phyloP scores from a whole-genome alignment of 805 yeast species.

The Candida palmyrensis region DNA sequence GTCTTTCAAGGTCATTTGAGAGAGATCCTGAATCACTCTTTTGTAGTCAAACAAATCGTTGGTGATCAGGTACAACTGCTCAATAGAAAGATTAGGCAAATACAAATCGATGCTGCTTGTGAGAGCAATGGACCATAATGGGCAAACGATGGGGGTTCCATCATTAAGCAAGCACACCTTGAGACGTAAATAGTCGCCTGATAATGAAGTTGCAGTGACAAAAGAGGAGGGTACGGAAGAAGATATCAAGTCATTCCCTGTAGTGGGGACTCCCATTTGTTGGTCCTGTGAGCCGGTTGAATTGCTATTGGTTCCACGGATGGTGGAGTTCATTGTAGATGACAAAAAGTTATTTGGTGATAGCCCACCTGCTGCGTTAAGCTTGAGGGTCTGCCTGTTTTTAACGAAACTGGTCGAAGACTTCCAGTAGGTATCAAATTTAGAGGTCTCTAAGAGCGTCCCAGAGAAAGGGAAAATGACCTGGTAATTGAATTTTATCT shows the following conservation, averaged over 20 bases:
- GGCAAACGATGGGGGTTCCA: slow-evolving; percentile 81
- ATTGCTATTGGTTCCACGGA: slow-evolving; percentile 2
- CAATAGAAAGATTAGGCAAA: slow-evolving; percentile 52
- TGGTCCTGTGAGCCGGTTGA: background rate
- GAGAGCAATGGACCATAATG: slow-evolving; percentile 52
- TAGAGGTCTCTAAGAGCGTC: slow-evolving; percentile 75
- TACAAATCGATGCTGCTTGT: slow-evolving; percentile 52
- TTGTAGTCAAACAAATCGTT: slow-evolving; percentile 35
- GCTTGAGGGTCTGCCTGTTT: slow-evolving; percentile 17
- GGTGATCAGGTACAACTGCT: slow-evolving; percentile 38
- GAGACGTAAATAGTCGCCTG: slow-evolving; percentile 71
- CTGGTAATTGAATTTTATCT: slow-evolving; percentile 69
- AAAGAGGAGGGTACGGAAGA: slow-evolving; percentile 44
- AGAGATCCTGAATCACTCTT: slow-evolving; percentile 33
- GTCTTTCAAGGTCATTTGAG: slow-evolving; percentile 32
- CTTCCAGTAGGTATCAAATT: slow-evolving; percentile 96
- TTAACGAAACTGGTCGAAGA: slow-evolving; percentile 59
- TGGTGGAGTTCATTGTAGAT: slow-evolving; percentile 16
- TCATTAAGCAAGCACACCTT: slow-evolving; percentile 72
- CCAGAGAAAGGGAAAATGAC: slow-evolving; percentile 89
- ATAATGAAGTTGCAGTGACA: slow-evolving; percentile 86
- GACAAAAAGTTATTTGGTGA: slow-evolving; percentile 39
- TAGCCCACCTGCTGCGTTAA: slow-evolving; percentile 34
- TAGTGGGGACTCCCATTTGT: background rate
- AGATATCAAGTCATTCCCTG: slow-evolving; percentile 13